A percentile compares a stretch with the other conserved stretches of the same genome.
Evolutionary conservation across 768 basidiomycete species (phyloP).

Genomic region (Auriscalpium orientale): DNA sequence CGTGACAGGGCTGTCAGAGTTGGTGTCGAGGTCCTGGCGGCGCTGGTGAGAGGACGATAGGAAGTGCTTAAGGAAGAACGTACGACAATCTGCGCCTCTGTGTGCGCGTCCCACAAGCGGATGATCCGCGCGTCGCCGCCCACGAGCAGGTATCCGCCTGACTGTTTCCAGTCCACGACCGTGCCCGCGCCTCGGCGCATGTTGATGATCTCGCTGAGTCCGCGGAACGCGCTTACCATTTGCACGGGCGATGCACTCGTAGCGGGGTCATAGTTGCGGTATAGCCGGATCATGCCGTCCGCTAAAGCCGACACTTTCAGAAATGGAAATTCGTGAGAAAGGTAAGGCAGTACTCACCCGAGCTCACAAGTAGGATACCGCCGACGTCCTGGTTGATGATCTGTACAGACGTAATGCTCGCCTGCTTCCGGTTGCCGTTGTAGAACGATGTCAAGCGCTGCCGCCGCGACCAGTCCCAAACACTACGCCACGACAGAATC

Average conservation of each 20-base stretch:
- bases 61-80: constrained; percentile 17
- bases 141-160: constrained; percentile 74
- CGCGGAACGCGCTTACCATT: constrained; percentile 93
- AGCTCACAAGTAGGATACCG: constrained; percentile 81
- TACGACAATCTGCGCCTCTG: constrained; percentile 72
- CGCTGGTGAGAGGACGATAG: not conserved
- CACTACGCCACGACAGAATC: constrained; percentile 38
- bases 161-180: constrained; percentile 91
- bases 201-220: constrained; percentile 68
- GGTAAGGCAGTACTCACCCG: constrained; percentile 44
- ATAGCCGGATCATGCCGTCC: constrained; percentile 87
- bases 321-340: not conserved
- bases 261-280: constrained; percentile 81
- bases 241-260: constrained; percentile 68
- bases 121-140: constrained; percentile 88
- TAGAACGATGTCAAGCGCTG: constrained; percentile 76
- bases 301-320: constrained; percentile 37
- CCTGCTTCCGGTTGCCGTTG: constrained; percentile 80
- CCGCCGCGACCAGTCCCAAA: constrained; percentile 90
- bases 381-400: constrained; percentile 96
- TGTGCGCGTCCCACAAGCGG: constrained; percentile 91
- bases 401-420: constrained; percentile 79
- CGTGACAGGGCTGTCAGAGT: constrained; percentile 86
- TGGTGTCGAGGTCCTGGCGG: constrained; percentile 77
- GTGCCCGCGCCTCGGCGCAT: constrained; percentile 76